phyloP scores from a whole-genome alignment of 2,329 filamentous ascomycete species.

The Curvularia hawaiiensis region DNA sequence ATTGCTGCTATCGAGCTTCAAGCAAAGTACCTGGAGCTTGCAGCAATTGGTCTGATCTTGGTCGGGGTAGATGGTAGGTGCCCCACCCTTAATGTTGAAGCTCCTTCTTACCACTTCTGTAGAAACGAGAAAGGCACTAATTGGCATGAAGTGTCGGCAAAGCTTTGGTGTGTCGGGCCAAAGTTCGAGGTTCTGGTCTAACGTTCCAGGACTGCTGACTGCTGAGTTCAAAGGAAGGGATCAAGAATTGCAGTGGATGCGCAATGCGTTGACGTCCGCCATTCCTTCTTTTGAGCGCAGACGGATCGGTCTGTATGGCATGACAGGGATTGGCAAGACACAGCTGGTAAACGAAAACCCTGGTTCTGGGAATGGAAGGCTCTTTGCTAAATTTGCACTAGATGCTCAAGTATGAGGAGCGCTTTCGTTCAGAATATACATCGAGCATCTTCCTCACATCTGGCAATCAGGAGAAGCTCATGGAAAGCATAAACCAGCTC shows the following conservation, averaged over 20 bases:
- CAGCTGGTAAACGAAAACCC: not conserved
- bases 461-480: not conserved
- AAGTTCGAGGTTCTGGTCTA: not conserved
- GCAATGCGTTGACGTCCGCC: not conserved
- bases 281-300: not conserved
- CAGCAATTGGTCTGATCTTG: not conserved
- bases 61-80: not conserved
- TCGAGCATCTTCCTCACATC: not conserved
- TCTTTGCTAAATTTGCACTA: not conserved
- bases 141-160: not conserved
- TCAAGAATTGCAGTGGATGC: not conserved
- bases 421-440: not conserved
- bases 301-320: not conserved
- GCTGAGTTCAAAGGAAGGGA: not conserved
- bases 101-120: not conserved
- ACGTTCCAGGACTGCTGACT: not conserved
- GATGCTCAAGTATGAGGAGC: not conserved
- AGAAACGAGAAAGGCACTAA: not conserved
- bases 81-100: not conserved
- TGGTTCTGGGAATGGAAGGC: not conserved
- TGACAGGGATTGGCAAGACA: not conserved
- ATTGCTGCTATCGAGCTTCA: not conserved
- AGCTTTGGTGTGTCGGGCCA: not conserved
- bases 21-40: not conserved
- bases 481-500: not conserved